Evolutionary conservation across 2,329 filamentous ascomycete species (phyloP).

Genomic region (Botryosphaeria dothidea): DNA sequence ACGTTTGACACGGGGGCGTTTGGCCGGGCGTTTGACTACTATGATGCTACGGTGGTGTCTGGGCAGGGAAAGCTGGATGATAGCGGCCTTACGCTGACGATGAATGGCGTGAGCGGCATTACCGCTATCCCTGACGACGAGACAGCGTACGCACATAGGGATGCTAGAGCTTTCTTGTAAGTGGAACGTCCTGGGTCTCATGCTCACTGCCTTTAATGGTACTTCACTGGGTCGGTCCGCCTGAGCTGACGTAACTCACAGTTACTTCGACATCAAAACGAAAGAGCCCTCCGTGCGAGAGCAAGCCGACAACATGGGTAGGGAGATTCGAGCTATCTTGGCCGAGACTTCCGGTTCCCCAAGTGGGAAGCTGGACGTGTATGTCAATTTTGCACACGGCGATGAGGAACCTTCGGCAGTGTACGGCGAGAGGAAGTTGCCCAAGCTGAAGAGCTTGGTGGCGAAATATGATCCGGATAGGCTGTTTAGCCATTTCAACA

Average conservation of each 20-base stretch:
- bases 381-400: conserved; percentile 32
- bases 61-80: neutral
- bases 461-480: conserved; percentile 36
- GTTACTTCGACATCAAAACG: neutral
- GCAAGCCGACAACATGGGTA: neutral
- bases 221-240: too few relatives aligned
- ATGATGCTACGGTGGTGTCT: neutral
- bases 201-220: neutral
- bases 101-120: neutral
- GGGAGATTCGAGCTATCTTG: neutral
- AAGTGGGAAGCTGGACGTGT: conserved; percentile 19
- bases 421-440: conserved; percentile 33
- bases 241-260: neutral
- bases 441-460: conserved; percentile 33
- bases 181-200: neutral
- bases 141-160: neutral
- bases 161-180: neutral
- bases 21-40: too few relatives aligned
- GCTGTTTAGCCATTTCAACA: conserved; percentile 24
- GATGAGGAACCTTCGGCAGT: conserved; percentile 33
- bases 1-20: neutral
- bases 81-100: neutral
- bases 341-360: too few relatives aligned
- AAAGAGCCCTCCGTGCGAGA: neutral
- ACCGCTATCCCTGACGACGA: neutral